A percentile compares a stretch with the other conserved stretches of the same genome.
Conservation (phyloP, 345 rosid genomes). For the Viola odorata region DNA sequence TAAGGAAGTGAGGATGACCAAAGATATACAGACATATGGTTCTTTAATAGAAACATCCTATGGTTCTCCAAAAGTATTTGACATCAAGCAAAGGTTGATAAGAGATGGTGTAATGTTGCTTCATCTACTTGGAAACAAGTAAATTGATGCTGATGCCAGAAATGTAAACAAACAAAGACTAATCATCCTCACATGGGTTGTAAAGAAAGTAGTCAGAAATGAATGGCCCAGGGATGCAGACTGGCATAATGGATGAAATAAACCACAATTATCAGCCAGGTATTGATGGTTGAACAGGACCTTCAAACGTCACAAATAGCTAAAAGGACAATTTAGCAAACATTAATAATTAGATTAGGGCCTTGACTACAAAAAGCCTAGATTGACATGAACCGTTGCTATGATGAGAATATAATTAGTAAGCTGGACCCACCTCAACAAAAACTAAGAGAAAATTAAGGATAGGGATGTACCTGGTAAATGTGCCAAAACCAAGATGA, state of each 20-base stretch:
- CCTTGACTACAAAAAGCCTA: constrained; percentile 22
- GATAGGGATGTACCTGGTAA: constrained; percentile 23
- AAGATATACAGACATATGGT: neutral
- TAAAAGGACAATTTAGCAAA: constrained; percentile 19
- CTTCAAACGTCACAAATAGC: constrained; percentile 1
- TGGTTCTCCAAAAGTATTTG: neutral
- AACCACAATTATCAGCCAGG: constrained; percentile 8
- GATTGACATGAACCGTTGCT: constrained; percentile 15
- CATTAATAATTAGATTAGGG: constrained; percentile 24
- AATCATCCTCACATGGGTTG: constrained; percentile 28
- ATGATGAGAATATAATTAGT: constrained; percentile 4
- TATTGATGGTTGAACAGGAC: constrained; percentile 2
- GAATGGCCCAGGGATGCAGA: constrained; percentile 13
- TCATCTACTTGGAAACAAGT: constrained; percentile 1
- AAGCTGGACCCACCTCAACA: constrained; percentile 21
- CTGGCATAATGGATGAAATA: constrained; percentile 5
- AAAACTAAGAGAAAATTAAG: constrained; percentile 11
- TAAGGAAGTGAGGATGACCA: no score
- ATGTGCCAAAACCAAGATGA: constrained; percentile 20
- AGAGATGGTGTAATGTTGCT: neutral
- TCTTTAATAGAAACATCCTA: neutral
- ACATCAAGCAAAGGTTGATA: neutral
- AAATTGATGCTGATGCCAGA: constrained; percentile 17
- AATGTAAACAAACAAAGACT: constrained; percentile 8
- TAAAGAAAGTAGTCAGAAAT: constrained; percentile 11